These are phyloP conservation scores for Hygrocybe punicea DNA, from an alignment of 768 basidiomycete species.

Conservation along the genomic window DNA sequence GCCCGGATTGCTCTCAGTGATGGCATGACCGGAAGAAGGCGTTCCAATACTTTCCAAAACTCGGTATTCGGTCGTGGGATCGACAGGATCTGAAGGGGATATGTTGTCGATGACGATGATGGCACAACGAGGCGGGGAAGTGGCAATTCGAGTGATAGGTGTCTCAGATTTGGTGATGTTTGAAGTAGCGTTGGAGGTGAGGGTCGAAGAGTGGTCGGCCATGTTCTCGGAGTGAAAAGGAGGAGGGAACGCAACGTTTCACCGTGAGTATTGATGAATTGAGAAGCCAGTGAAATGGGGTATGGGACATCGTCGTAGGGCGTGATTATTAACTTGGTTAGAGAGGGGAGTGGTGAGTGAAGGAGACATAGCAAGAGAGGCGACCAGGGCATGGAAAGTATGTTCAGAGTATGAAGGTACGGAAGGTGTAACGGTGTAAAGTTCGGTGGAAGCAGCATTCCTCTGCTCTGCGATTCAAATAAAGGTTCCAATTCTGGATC, in stretches of 20 bases:
- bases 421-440: conserved; percentile 52
- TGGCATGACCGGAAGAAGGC: conserved; percentile 54
- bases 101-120: conserved; percentile 16
- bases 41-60: conserved; percentile 56
- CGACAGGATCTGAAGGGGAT: conserved; percentile 61
- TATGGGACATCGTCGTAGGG: conserved; percentile 69
- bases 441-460: conserved; percentile 28
- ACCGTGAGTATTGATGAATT: conserved; percentile 62
- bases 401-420: conserved; percentile 53
- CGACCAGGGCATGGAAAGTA: conserved; percentile 67
- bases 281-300: conserved; percentile 53
- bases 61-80: conserved; percentile 68
- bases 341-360: conserved; percentile 54
- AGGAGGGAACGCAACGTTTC: conserved; percentile 54
- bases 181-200: conserved; percentile 49
- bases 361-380: conserved; percentile 60
- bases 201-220: conserved; percentile 58
- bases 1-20: conserved; percentile 53
- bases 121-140: conserved; percentile 49
- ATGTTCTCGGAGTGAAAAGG: conserved; percentile 66
- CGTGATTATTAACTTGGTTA: conserved; percentile 64
- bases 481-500: conserved; percentile 43
- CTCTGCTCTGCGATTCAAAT: conserved; percentile 18
- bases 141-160: conserved; percentile 70
- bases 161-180: conserved; percentile 54